Evolutionary conservation across 768 basidiomycete species (phyloP).

Genomic region (Mycena haematopus): DNA sequence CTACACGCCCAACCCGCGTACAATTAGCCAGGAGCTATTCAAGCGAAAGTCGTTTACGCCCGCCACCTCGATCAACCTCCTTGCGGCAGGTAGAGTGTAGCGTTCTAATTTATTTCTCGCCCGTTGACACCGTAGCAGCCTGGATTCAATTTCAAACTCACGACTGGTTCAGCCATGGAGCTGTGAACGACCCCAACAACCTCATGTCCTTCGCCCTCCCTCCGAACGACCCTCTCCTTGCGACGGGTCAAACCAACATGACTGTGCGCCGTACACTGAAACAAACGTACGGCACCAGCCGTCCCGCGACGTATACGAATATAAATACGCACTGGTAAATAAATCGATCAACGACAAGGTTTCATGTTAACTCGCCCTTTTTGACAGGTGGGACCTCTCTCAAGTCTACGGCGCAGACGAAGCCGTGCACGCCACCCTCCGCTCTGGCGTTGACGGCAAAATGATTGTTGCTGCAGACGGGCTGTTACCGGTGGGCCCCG

Average conservation of each 20-base stretch:
- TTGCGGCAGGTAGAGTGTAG: slow-evolving; percentile 11
- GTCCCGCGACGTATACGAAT: slow-evolving; percentile 20
- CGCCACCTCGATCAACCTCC: slow-evolving; percentile 20
- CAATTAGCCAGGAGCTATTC: slow-evolving; percentile 23
- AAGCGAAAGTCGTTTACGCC: slow-evolving; percentile 22
- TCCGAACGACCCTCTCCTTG: slow-evolving; percentile 15
- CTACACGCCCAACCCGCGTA: slow-evolving; percentile 25
- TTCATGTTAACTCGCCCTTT: too few relatives aligned
- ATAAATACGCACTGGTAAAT: slow-evolving; percentile 19
- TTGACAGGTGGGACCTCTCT: slow-evolving; percentile 16
- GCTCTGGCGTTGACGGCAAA: slow-evolving; percentile 20
- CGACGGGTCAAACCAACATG: slow-evolving; percentile 20
- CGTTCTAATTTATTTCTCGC: neutral
- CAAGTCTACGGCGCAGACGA: slow-evolving; percentile 23
- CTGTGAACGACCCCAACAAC: slow-evolving; percentile 20
- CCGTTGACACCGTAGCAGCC: neutral
- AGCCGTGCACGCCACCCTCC: slow-evolving; percentile 15
- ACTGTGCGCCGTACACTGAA: slow-evolving; percentile 12
- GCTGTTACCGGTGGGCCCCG: slow-evolving; percentile 14
- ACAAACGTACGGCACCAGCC: slow-evolving; percentile 6
- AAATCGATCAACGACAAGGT: too few relatives aligned
- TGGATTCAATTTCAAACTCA: slow-evolving; percentile 24
- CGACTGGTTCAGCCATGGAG: slow-evolving; percentile 28
- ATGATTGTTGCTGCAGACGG: slow-evolving; percentile 15
- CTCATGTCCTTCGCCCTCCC: slow-evolving; percentile 16